Conservation (phyloP, 371 early-diverging fungal species). For the Saksenaea vasiformis region DNA sequence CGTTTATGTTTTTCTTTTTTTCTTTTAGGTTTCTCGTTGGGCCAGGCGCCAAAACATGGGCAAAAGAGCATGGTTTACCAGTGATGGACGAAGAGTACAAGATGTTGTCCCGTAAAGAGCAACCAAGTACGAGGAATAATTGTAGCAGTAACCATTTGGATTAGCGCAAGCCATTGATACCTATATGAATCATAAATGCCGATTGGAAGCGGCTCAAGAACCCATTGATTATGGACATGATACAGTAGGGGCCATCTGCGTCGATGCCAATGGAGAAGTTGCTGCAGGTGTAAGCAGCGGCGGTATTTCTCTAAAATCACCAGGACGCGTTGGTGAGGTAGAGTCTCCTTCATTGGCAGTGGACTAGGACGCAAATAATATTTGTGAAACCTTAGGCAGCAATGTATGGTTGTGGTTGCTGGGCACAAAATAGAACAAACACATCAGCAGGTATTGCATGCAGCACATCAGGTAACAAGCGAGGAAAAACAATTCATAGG, state of each 20-base stretch:
- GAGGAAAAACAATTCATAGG: neutral
- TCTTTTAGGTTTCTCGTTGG: slow-evolving; percentile 61
- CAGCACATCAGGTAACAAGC: slow-evolving; percentile 60
- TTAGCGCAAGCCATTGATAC: slow-evolving; percentile 17
- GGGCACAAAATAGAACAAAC: slow-evolving; percentile 57
- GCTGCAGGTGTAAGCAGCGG: slow-evolving; percentile 87
- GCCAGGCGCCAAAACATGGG: slow-evolving; percentile 62
- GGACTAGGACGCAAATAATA: neutral
- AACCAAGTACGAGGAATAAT: slow-evolving; percentile 11
- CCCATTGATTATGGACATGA: slow-evolving; percentile 56
- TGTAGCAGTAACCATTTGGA: neutral
- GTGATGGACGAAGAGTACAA: slow-evolving; percentile 19
- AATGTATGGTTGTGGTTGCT: slow-evolving; percentile 72
- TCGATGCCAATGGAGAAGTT: slow-evolving; percentile 68
- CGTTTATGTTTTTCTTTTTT: neutral
- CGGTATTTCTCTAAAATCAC: slow-evolving; percentile 80
- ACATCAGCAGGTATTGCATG: slow-evolving; percentile 56
- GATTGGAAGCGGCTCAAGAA: neutral
- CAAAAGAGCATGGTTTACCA: slow-evolving; percentile 31
- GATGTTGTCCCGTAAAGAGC: neutral
- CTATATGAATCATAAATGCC: slow-evolving; percentile 24
- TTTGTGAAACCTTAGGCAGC: slow-evolving; percentile 55
- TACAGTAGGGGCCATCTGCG: slow-evolving; percentile 86
- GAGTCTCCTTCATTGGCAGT: neutral
- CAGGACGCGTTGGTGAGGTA: slow-evolving; percentile 88